Evolutionary conservation across 2,329 filamentous ascomycete genomes (phyloP), one percentile per base, ranked within the genome.

Genomic region (Claviceps capensis): DNA sequence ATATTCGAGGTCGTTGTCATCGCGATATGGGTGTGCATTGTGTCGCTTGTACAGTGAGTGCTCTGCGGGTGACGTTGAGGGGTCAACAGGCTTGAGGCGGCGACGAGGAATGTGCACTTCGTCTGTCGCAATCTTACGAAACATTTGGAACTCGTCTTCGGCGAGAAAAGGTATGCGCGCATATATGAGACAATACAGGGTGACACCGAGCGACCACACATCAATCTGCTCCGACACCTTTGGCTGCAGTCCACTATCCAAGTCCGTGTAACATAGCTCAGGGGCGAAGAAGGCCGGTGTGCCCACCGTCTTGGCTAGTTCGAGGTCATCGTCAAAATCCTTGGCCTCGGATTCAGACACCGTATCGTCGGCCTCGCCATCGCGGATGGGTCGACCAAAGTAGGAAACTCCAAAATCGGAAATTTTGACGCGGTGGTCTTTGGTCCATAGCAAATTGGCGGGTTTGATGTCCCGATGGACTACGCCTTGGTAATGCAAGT

Each of bases 331-430:
- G 60, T 96, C 90, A 53, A 95, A 82, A 61, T 95, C 88, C 42
- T 81, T 82, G 11, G 87, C 86, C 65, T 96, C 90, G 0, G 84
- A 87, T 63, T 94, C 87, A 4, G 85, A 85, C 17, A 73, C 82
- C 54, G 71, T 83, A 53, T 89, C 85, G 53, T 88, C 84, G 40
- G 82, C 78, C 60, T 94, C 88, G 50, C 86, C 86, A 47, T 95
- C 88, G 41, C 87, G 79, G 53, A 90, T 86, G 1, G 88, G 88
- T 49, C 88, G 82, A 30, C 93, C 93, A 56, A 98, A 88, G 67
- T 97, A 98, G 1, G 93, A 98, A 1, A 98, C 93, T 36, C 93
- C 93, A 71, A 98, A 98, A 63, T 98, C 93, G 5, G 93, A 97
- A 55, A 98, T 98, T 73, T 98, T 98, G 62, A 96, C 88, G 14